Evolutionary conservation across 1,139 yeast species (phyloP).

Genomic region (Hansenula sp.): DNA sequence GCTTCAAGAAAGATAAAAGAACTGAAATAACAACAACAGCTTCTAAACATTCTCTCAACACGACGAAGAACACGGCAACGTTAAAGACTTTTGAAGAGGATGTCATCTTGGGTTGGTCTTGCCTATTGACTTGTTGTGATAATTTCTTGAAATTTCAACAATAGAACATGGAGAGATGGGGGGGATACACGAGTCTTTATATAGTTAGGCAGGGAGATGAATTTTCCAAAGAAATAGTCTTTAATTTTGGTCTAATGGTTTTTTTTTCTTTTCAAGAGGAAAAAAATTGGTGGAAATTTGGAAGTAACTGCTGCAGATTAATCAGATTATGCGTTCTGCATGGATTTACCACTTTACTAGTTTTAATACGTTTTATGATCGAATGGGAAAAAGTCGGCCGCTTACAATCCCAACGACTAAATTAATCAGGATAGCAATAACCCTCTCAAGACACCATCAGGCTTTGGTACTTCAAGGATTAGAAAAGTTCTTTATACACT

Average conservation of each 20-base stretch:
- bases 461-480: too few relatives aligned
- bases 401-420: too few relatives aligned
- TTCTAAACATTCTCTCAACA: conserved; percentile 81
- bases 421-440: too few relatives aligned
- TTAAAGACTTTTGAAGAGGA: conserved; percentile 31
- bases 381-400: too few relatives aligned
- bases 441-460: too few relatives aligned
- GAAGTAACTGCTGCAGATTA: neutral
- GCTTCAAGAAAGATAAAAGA: conserved; percentile 73
- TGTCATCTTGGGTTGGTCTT: conserved; percentile 6
- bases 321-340: conserved; percentile 1
- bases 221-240: too few relatives aligned
- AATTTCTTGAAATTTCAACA: too few relatives aligned
- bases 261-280: neutral
- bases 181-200: neutral
- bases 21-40: conserved; percentile 88
- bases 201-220: neutral
- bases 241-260: neutral
- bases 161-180: too few relatives aligned
- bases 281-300: neutral
- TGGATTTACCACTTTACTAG: neutral
- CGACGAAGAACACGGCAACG: conserved; percentile 73
- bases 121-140: neutral
- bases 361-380: too few relatives aligned
- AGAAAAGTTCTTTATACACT: too few relatives aligned